These are phyloP conservation scores for Globisporangium solare DNA, from an alignment of 352 stramenopile species.

Conservation along the genomic window DNA sequence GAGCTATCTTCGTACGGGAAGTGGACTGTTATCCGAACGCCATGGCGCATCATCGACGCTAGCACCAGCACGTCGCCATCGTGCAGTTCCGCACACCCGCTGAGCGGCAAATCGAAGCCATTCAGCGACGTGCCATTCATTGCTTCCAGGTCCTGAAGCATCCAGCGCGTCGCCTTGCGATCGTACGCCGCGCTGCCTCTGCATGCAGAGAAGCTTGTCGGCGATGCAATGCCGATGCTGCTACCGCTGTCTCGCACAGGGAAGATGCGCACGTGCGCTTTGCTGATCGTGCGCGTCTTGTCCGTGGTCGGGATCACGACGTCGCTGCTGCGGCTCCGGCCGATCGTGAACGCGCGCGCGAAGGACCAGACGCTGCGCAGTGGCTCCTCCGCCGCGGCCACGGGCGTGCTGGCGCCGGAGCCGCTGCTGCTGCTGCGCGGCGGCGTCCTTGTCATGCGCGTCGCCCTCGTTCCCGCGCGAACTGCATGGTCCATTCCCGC, in stretches of 20 bases:
- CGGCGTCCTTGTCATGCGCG: background rate
- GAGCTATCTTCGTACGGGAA: slow-evolving; percentile 38
- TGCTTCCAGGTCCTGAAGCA: slow-evolving; percentile 75
- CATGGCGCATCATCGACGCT: slow-evolving; percentile 57
- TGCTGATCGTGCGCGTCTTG: slow-evolving; percentile 75
- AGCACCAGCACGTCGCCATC: slow-evolving; percentile 69
- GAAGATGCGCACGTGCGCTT: slow-evolving; percentile 60
- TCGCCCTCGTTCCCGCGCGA: slow-evolving; percentile 1
- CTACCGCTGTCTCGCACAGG: slow-evolving; percentile 20
- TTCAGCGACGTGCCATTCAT: slow-evolving; percentile 82
- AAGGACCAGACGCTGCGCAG: slow-evolving; percentile 34
- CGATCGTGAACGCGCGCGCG: slow-evolving; percentile 54
- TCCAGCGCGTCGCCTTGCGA: slow-evolving; percentile 36
- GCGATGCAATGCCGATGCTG: no score
- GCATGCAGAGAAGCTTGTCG: no score
- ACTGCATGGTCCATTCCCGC: slow-evolving; percentile 1
- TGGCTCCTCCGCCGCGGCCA: background rate
- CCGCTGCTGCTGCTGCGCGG: background rate
- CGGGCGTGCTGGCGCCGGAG: no score
- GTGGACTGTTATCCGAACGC: slow-evolving; percentile 45
- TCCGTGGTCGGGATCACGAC: slow-evolving; percentile 64
- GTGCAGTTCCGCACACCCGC: slow-evolving; percentile 55
- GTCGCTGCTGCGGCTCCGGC: slow-evolving; percentile 63
- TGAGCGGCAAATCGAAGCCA: slow-evolving; percentile 46
- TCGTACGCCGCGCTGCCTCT: slow-evolving; percentile 7